Conservation (phyloP, 1,284 basidiomycete species). For the Trametes pubescens region DNA sequence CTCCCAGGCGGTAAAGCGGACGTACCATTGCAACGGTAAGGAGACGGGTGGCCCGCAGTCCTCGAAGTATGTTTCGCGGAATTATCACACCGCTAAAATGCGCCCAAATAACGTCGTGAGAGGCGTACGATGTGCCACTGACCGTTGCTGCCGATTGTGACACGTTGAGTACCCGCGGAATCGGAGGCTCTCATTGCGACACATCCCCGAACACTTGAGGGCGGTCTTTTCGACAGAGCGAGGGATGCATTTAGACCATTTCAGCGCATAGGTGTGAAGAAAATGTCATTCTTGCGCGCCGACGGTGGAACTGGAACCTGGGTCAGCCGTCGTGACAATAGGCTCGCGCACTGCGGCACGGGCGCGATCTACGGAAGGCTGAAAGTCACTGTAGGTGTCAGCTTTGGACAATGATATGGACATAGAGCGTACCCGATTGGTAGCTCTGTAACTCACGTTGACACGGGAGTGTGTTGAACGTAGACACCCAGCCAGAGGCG, state of each 20-base stretch:
- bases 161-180: neutral
- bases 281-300: neutral
- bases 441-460: too few relatives aligned
- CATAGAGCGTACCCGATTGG: too few relatives aligned
- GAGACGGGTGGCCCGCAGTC: neutral
- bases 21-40: neutral
- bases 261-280: neutral
- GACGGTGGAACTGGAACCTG: too few relatives aligned
- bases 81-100: neutral
- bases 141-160: neutral
- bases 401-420: too few relatives aligned
- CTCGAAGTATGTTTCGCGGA: neutral
- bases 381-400: too few relatives aligned
- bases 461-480: too few relatives aligned
- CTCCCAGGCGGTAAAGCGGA: constrained; percentile 1
- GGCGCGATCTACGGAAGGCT: too few relatives aligned
- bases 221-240: neutral
- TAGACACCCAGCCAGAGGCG: too few relatives aligned
- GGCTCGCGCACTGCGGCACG: too few relatives aligned
- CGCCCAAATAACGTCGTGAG: neutral
- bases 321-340: too few relatives aligned
- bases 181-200: neutral
- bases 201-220: neutral
- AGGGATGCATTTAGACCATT: neutral
- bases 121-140: neutral